phyloP scores from a whole-genome alignment of 371 early-diverging fungal genomes.

The Rhizopus arrhizus region DNA sequence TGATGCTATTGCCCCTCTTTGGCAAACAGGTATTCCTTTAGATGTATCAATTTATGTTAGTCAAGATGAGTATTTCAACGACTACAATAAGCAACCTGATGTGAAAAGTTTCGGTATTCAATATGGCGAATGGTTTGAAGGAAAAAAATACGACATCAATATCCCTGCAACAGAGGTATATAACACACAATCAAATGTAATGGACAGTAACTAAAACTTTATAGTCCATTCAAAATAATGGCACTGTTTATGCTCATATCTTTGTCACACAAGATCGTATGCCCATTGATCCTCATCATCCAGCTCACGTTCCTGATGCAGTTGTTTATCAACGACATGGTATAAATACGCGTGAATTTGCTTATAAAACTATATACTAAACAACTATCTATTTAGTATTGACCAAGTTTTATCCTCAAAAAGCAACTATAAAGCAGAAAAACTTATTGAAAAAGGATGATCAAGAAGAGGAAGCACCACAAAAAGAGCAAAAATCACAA shows the following conservation, averaged over 20 bases:
- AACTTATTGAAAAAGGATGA: constrained; percentile 60
- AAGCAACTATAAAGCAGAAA: constrained; percentile 64
- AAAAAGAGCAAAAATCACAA: constrained; percentile 13
- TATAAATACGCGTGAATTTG: constrained; percentile 17
- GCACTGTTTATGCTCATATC: constrained; percentile 82
- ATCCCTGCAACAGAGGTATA: constrained; percentile 49
- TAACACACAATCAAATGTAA: constrained; percentile 1
- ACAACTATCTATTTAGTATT: constrained; percentile 46
- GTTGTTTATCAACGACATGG: constrained; percentile 61
- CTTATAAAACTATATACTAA: background rate
- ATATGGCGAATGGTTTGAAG: constrained; percentile 63
- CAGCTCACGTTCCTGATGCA: constrained; percentile 41
- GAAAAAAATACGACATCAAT: constrained; percentile 41
- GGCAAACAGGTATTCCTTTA: constrained; percentile 38
- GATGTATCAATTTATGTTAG: constrained; percentile 59
- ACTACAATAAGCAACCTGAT: constrained; percentile 53
- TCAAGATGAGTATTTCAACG: constrained; percentile 56
- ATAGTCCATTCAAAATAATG: constrained; percentile 76
- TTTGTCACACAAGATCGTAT: constrained; percentile 60
- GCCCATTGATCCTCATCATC: constrained; percentile 56
- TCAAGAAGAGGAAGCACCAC: constrained; percentile 40
- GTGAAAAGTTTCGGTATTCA: constrained; percentile 61
- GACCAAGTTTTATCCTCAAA: constrained; percentile 72
- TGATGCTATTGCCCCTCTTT: constrained; percentile 41
- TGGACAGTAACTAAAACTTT: constrained; percentile 8